Percentiles rank a stretch among this genome's conserved stretches.
phyloP scores from a whole-genome alignment of 1,139 yeast species.

The Citeromyces hawaiiensis region DNA sequence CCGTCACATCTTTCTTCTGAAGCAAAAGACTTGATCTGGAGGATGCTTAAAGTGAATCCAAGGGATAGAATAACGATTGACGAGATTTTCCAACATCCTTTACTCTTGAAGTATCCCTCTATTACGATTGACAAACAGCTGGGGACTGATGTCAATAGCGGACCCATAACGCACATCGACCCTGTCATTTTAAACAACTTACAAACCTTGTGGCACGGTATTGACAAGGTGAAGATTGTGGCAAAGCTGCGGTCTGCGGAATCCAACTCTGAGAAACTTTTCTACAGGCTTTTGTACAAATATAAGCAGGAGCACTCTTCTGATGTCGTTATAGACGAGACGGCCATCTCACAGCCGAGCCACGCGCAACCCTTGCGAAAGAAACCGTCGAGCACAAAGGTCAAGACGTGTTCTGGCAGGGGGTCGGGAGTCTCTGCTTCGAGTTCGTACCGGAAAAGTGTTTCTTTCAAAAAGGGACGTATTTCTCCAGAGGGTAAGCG shows the following conservation, averaged over 20 bases:
- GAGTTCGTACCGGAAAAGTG: conserved; percentile 21
- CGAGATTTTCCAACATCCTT: conserved; percentile 66
- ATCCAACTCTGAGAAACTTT: conserved; percentile 60
- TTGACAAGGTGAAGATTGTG: conserved; percentile 42
- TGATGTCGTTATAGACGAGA: conserved; percentile 1
- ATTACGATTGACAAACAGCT: conserved; percentile 5
- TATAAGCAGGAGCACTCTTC: conserved; percentile 31
- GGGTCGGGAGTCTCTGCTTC: conserved; percentile 6
- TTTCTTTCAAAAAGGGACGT: conserved; percentile 15
- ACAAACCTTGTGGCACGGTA: conserved; percentile 64
- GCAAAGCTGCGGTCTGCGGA: conserved; percentile 40
- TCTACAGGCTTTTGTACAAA: conserved; percentile 51
- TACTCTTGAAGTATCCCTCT: conserved; percentile 59
- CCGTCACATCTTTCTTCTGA: conserved; percentile 69
- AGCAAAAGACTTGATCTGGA: conserved; percentile 75
- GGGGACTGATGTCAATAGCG: conserved; percentile 4
- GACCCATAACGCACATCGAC: conserved; percentile 28
- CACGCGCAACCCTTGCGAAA: no score
- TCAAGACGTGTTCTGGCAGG: no score
- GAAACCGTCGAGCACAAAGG: no score
- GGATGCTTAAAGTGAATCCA: conserved; percentile 78
- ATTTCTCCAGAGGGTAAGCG: no score
- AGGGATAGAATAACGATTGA: conserved; percentile 60
- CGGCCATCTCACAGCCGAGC: no score
- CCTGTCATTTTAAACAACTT: conserved; percentile 53